Percentiles rank a stretch among this genome's conserved stretches.
phyloP scores from a whole-genome alignment of 257 asterid species.

The Jacaranda mimosifolia region DNA sequence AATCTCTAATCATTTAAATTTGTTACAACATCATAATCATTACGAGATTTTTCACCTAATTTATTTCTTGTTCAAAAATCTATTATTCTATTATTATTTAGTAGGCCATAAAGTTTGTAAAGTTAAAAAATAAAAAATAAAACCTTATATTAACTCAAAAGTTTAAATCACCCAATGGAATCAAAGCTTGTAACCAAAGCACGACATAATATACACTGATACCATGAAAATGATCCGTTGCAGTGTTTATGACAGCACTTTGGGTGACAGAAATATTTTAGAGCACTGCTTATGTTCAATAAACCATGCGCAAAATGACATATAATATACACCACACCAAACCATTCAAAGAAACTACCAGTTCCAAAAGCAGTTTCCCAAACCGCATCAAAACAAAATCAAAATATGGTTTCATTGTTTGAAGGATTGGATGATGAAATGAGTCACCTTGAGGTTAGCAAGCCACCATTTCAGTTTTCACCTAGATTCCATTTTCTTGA shows the following conservation, averaged over 20 bases:
- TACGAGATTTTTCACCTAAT: too few species aligned
- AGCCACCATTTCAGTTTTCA: constrained; percentile 34
- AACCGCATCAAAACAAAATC: neutral
- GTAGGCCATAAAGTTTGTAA: too few species aligned
- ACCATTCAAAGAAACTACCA: neutral
- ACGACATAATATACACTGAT: too few species aligned
- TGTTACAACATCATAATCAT: too few species aligned
- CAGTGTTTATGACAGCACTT: neutral
- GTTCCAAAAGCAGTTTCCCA: constrained; percentile 21
- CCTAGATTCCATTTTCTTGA: constrained; percentile 78
- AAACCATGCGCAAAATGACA: constrained; percentile 19
- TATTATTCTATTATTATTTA: too few species aligned
- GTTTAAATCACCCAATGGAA: too few species aligned
- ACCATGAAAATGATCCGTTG: too few species aligned
- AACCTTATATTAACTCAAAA: too few species aligned
- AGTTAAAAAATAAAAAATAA: too few species aligned
- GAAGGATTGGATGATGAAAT: neutral
- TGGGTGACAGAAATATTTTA: neutral
- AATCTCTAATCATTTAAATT: too few species aligned
- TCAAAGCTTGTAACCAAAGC: too few species aligned
- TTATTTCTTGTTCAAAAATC: too few species aligned
- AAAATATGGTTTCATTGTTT: constrained; percentile 6
- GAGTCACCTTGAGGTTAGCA: constrained; percentile 16
- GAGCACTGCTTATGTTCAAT: neutral
- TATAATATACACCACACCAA: constrained; percentile 29